Base-by-base conservation (phyloP, 805 yeast species). In the Ogataea saltuana region DNA sequence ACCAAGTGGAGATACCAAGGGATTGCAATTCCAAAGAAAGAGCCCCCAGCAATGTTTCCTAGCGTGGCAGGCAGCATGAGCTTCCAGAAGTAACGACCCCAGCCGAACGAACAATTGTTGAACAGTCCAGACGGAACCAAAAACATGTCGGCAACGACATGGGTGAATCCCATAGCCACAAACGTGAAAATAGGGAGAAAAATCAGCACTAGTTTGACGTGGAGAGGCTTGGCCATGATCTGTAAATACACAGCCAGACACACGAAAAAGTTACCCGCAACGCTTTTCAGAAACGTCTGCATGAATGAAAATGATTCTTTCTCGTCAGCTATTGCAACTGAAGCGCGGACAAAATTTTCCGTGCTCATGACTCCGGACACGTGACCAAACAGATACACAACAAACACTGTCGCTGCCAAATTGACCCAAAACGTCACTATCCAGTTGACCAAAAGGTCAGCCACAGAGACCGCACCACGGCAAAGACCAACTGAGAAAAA, bases 41-140 rank as follows among this genome's bases (percentile, higher is more conserved):
- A 58, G 0, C 96, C 96, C n/a, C 96, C 96, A 22, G 87, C 71
- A 1, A 82, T 76, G 58, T 87, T 87, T 0, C 96, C 96, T 11
- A 87, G 52, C 1, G 81, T 72, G 0, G 82, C 88, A 0, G 95
- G 87, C 8, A 87, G 64, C 53, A 85, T 66, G 0, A 82, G 64
- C 58, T 80, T 85, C 95, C 93, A 86, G 9, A 83, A 78, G 45
- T 80, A 82, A 8, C 65, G 62, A 0, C 81, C 85, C 27, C 84
- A 87, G 0, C 83, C 68, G 7, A 81, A 67, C 2, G 78, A 73
- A 1, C 87, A 85, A 12, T 82, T 78, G 61, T 83, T 84, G 36
- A 85, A 70, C 58, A 85, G 63, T 0, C 87, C 95, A 49, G 80
- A 76, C 7, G 82, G 78, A 4, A 83, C 59, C 41, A 84, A 51